Conservation (phyloP, 495 filamentous ascomycete genomes). For the Margaritispora aquatica region DNA sequence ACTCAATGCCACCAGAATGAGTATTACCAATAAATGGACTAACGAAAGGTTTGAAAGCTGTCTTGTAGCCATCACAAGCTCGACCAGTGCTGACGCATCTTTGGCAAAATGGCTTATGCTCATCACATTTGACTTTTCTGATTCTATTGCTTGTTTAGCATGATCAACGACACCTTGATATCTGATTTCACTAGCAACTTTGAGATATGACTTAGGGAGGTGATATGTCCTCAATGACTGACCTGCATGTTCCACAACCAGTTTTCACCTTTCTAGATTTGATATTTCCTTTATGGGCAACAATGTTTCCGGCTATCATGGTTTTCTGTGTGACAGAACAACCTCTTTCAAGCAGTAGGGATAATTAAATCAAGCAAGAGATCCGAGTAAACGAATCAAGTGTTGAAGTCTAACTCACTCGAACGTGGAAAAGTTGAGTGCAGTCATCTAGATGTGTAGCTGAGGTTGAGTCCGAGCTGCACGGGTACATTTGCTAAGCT, state of each 20-base stretch:
- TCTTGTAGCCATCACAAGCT: slow-evolving; percentile 28
- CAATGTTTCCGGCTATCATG: slow-evolving; percentile 26
- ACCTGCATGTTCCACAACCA: slow-evolving; percentile 34
- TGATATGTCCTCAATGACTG: slow-evolving; percentile 22
- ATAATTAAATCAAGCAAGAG: slow-evolving; percentile 21
- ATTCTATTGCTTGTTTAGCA: slow-evolving; percentile 24
- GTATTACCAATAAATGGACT: slow-evolving; percentile 15
- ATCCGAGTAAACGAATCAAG: slow-evolving; percentile 30
- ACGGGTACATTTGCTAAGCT: slow-evolving; percentile 22
- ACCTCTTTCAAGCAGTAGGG: slow-evolving; percentile 11
- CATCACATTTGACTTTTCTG: slow-evolving; percentile 28
- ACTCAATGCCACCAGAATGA: slow-evolving; percentile 18
- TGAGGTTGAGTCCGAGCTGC: slow-evolving; percentile 11
- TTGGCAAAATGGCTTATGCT: slow-evolving; percentile 30
- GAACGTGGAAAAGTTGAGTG: no score
- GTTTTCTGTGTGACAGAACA: no score
- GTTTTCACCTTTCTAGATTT: slow-evolving; percentile 29
- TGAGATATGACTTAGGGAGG: slow-evolving; percentile 16
- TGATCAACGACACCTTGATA: slow-evolving; percentile 17
- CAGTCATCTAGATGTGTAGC: no score
- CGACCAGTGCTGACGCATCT: slow-evolving; percentile 30
- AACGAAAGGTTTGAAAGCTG: slow-evolving; percentile 24
- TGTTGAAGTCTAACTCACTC: slow-evolving; percentile 25
- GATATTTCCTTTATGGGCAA: slow-evolving; percentile 26
- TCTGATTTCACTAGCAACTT: slow-evolving; percentile 16